Conservation (phyloP, 345 rosid genomes). For the Syzygium aqueum region DNA sequence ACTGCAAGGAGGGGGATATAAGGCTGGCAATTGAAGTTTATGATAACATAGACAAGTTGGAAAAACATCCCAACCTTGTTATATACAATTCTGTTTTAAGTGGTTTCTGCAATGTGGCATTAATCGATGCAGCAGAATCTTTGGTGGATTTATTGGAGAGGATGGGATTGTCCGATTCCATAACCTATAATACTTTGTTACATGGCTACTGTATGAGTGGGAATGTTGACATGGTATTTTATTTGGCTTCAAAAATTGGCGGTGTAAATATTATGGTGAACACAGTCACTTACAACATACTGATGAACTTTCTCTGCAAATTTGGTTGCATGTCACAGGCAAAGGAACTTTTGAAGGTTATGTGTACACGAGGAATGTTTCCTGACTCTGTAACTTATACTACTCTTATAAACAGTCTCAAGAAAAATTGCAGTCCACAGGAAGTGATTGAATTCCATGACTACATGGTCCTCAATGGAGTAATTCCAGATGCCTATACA, state of each 20-base stretch:
- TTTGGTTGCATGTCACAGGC: constrained; percentile 40
- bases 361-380: constrained; percentile 27
- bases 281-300: constrained; percentile 37
- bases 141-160: constrained; percentile 10
- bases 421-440: constrained; percentile 23
- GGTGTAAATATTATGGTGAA: constrained; percentile 17
- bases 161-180: constrained; percentile 17
- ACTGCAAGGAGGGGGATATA: constrained; percentile 47
- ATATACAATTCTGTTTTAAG: constrained; percentile 45
- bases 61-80: constrained; percentile 27
- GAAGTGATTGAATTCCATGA: constrained; percentile 56
- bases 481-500: constrained; percentile 32
- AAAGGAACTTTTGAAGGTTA: constrained; percentile 27
- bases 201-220: constrained; percentile 30
- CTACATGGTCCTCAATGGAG: constrained; percentile 50
- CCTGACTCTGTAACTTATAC: constrained; percentile 49
- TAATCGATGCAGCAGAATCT: constrained; percentile 13
- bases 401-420: constrained; percentile 29
- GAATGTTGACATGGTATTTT: constrained; percentile 26
- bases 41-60: constrained; percentile 29
- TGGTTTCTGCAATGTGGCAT: constrained; percentile 46
- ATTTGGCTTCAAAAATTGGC: constrained; percentile 22
- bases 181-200: constrained; percentile 48
- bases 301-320: constrained; percentile 51
- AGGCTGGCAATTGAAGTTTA: constrained; percentile 37